Evolutionary conservation across 108 stramenopile species (phyloP), one percentile per base, ranked within the genome.

Genomic region (Mayamaea pseudoterrestris): DNA sequence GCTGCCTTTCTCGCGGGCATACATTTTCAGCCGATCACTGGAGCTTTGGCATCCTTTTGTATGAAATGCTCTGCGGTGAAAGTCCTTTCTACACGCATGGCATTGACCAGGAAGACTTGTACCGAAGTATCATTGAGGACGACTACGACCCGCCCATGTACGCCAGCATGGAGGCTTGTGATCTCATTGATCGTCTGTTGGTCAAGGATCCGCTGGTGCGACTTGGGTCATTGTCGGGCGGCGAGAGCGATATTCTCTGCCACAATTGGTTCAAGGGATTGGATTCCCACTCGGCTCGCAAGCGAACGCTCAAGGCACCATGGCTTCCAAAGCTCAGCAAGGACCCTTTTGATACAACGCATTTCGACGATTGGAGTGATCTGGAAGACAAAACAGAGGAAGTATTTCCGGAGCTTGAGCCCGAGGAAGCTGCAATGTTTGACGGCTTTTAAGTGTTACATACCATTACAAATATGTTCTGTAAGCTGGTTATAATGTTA

Each of bases 11-110:
- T 47, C 83, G 86, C 21, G 92, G 88, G 12, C 88, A 93, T 44
- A 78, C 77, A 14, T 82, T 68, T 53, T 78, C 78, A 1, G 88
- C 85, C 11, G 88, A 94, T 46, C 82, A 86, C 74, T 94, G 89
- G 90, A 83, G 80, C 3, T 59, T 94, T 21, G 89, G 89, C 14
- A 76, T 89, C 27, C 64, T 93, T 31, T 36, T 90, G 18, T 93
- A 87, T 49, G 93, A 96, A 68, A 87, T 90, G 68, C 59, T 68
- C 17, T 36, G 44, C 9, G 82, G 82, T 27, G 65, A 69, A 35
- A 76, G 70, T 51, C 77, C 82, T 9, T 83, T 78, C 50, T 81
- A 66, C 34, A 44, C 41, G 20, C 61, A 79, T 23, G 51, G 69
- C 58, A 42, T 84, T 14, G 66, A 89, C 44, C 76, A 82, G 54